phyloP scores from a whole-genome alignment of 2,329 filamentous ascomycete genomes.

The Penicillium sclerotiorum region DNA sequence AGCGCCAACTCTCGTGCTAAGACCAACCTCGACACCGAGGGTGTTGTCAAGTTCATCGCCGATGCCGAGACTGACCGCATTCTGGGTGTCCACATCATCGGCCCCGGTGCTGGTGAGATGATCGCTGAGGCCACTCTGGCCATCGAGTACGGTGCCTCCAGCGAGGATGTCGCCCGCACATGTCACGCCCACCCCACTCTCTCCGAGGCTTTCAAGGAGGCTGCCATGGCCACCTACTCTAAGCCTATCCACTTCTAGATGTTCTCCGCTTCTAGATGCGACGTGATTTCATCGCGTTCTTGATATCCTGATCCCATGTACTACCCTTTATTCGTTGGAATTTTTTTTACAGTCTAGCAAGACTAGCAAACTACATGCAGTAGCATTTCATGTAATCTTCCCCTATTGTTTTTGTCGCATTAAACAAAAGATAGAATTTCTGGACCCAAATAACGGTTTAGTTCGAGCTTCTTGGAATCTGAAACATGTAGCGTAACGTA shows the following conservation, averaged over 20 bases:
- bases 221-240: conserved; percentile 93
- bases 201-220: conserved; percentile 98
- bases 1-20: conserved; percentile 97
- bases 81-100: conserved; percentile 94
- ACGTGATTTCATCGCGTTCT: conserved; percentile 13
- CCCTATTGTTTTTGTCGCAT: conserved; percentile 16
- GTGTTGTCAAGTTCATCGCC: conserved; percentile 94
- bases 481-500: too few relatives aligned
- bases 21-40: conserved; percentile 96
- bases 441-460: background rate
- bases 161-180: conserved; percentile 91
- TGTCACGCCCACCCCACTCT: conserved; percentile 96
- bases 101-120: conserved; percentile 97
- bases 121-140: conserved; percentile 96
- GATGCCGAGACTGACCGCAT: conserved; percentile 96
- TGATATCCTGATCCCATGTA: conserved; percentile 28
- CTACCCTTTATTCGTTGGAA: conserved; percentile 28
- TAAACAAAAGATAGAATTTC: conserved; percentile 7
- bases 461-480: too few relatives aligned
- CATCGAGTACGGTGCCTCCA: conserved; percentile 93
- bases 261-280: too few relatives aligned
- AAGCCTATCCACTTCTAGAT: conserved; percentile 92
- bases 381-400: conserved; percentile 41
- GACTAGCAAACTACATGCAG: conserved; percentile 41
- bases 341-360: conserved; percentile 39